Evolutionary conservation across 495 filamentous ascomycete species (phyloP).

Genomic region (Aspergillus bertholletiae): DNA sequence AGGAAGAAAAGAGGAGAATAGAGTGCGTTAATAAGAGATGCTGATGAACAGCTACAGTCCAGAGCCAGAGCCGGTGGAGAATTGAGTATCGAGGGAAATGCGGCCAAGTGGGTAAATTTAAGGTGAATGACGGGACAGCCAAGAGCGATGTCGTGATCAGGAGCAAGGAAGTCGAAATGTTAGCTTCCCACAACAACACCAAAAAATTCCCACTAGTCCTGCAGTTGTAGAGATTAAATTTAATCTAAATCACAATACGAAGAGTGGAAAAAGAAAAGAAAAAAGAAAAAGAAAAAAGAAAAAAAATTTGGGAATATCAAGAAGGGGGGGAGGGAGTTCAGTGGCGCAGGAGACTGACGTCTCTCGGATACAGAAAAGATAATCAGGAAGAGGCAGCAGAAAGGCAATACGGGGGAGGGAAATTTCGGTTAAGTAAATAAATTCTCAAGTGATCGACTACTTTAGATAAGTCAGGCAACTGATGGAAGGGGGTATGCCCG

Average conservation of each 20-base stretch:
- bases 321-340: background rate
- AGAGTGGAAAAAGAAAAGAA: slow-evolving; percentile 18
- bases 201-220: slow-evolving; percentile 2
- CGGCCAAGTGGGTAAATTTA: slow-evolving; percentile 11
- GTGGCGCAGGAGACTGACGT: slow-evolving; percentile 2
- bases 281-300: slow-evolving; percentile 7
- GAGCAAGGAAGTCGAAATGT: slow-evolving; percentile 18
- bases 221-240: slow-evolving; percentile 9
- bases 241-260: slow-evolving; percentile 15
- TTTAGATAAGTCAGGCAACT: background rate
- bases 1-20: background rate
- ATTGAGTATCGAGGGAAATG: slow-evolving; percentile 1
- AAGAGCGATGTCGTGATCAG: slow-evolving; percentile 28
- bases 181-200: background rate
- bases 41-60: slow-evolving; percentile 7
- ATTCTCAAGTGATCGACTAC: background rate
- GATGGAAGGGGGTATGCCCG: background rate
- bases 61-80: slow-evolving; percentile 6
- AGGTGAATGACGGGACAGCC: slow-evolving; percentile 11
- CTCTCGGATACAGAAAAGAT: background rate
- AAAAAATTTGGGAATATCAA: background rate
- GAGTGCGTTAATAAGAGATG: background rate
- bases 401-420: background rate
- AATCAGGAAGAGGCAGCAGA: background rate
- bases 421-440: background rate